phyloP scores from a whole-genome alignment of 2,329 filamentous ascomycete species.

The Hymenoscyphus scutula region DNA sequence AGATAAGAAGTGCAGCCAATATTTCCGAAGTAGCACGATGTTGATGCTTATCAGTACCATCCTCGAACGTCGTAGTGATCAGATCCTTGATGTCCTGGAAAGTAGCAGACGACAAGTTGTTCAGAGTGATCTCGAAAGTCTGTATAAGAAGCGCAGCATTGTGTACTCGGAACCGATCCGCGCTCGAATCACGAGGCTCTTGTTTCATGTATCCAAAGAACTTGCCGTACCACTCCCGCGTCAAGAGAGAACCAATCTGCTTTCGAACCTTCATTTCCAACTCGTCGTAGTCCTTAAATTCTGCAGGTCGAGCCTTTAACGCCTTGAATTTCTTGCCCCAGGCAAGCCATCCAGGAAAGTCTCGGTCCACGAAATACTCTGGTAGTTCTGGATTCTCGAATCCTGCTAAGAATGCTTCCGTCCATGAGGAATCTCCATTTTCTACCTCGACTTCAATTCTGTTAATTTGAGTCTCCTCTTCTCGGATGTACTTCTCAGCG shows the following conservation, averaged over 20 bases:
- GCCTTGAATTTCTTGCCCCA: slow-evolving; percentile 88
- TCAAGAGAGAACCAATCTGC: slow-evolving; percentile 78
- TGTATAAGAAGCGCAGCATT: slow-evolving; percentile 85
- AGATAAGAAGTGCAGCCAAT: slow-evolving; percentile 77
- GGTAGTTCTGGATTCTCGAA: slow-evolving; percentile 72
- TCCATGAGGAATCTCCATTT: slow-evolving; percentile 75
- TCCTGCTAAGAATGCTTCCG: slow-evolving; percentile 69
- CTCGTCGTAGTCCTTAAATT: slow-evolving; percentile 73
- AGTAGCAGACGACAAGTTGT: slow-evolving; percentile 71
- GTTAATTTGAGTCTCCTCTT: slow-evolving; percentile 74
- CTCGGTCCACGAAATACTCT: slow-evolving; percentile 86
- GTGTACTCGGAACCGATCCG: slow-evolving; percentile 86
- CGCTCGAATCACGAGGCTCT: slow-evolving; percentile 77
- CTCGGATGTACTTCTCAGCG: slow-evolving; percentile 81
- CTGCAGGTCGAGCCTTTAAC: slow-evolving; percentile 66
- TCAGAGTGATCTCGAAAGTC: slow-evolving; percentile 84
- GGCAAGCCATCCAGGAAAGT: slow-evolving; percentile 93
- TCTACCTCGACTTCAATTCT: slow-evolving; percentile 72
- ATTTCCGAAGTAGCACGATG: slow-evolving; percentile 96
- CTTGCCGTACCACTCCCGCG: slow-evolving; percentile 79
- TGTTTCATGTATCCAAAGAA: slow-evolving; percentile 96
- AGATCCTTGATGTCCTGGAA: slow-evolving; percentile 88
- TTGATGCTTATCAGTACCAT: slow-evolving; percentile 96
- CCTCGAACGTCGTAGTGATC: slow-evolving; percentile 73
- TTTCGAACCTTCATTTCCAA: slow-evolving; percentile 70